Conservation (phyloP, 2,329 filamentous ascomycete species). For the Cordyceps pruinosa region DNA sequence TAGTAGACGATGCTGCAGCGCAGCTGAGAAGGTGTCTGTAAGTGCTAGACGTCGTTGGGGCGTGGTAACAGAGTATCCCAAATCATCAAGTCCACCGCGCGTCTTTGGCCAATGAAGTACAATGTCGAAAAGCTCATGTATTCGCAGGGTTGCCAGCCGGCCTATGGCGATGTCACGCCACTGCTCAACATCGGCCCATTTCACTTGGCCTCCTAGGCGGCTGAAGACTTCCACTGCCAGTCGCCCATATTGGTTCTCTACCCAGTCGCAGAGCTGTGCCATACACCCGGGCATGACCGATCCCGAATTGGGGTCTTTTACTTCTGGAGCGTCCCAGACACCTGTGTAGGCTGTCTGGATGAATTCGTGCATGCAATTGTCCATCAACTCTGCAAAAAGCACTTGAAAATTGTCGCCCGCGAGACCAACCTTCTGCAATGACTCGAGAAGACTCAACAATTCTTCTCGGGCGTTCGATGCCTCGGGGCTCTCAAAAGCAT, state of each 20-base stretch:
- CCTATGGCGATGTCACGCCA: constrained; percentile 66
- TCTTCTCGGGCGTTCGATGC: constrained; percentile 39
- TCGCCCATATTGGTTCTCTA: constrained; percentile 59
- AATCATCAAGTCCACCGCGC: constrained; percentile 64
- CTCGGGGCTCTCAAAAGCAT: constrained; percentile 20
- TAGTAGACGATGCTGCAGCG: constrained; percentile 59
- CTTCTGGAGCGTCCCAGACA: constrained; percentile 42
- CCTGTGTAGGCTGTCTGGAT: constrained; percentile 56
- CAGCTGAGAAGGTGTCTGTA: constrained; percentile 60
- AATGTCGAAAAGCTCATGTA: constrained; percentile 71
- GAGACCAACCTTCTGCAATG: constrained; percentile 58
- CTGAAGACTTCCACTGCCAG: constrained; percentile 56
- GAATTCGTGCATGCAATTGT: constrained; percentile 57
- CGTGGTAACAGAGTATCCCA: constrained; percentile 63
- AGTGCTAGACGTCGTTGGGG: constrained; percentile 62
- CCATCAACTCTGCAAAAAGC: constrained; percentile 64
- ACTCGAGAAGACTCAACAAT: constrained; percentile 49
- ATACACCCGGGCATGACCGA: constrained; percentile 47
- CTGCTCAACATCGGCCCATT: constrained; percentile 52
- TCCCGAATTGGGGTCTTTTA: constrained; percentile 14
- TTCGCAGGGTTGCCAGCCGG: constrained; percentile 61
- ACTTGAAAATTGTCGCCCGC: constrained; percentile 64
- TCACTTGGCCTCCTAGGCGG: constrained; percentile 37
- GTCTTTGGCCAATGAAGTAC: constrained; percentile 68
- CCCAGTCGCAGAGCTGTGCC: constrained; percentile 55